Evolutionary conservation across 192 early-diverging fungal genomes (phyloP), one percentile per base, ranked within the genome.

Genomic region (Diversispora epigaea): DNA sequence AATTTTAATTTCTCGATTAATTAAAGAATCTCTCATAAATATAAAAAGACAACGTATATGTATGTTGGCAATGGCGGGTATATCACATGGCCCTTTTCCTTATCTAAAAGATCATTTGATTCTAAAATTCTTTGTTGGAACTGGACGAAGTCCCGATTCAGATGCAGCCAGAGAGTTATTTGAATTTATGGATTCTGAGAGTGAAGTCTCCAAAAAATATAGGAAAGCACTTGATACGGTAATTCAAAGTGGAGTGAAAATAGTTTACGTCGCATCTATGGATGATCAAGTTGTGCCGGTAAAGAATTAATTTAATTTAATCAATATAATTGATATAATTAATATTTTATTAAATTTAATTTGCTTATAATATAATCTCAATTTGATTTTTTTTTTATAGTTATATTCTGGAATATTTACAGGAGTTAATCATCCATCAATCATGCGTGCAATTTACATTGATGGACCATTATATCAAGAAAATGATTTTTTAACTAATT

Each of bases 271-370:
- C 9, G 96, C 92, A 3, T 91, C 90, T 6, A 92, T 96, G 94
- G 93, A 96, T 72, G 97, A 99, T 77, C 95, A 99, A 79, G 97
- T 96, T 0, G 97, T 99, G 0, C 97, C 97, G 6, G 70, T 72
- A 72, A n/a, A 11, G 44, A 40, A 68, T 52, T 68, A 17, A 4
- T 54, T 52, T 55, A 7, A 41, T 43, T 17, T 43, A 43, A 6
- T 17, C 41, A 15, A 64, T 41, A 43, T 62, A 54, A 17, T 4
- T 54, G 14, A 40, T 10, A 40, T 40, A 32, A 60, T 32, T 11
- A 32, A 60, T 25, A 11, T 32, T 32, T 21, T 25, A 32, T 39
- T 61, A 4, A 11, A 39, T 32, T 14, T 61, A 32, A 32, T 61
- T 41, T 12, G 32, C 6, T 40, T 14, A 32, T 14, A 11, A 6